phyloP scores from a whole-genome alignment of 305 asterid genomes.

The Fraxinus ornus region DNA sequence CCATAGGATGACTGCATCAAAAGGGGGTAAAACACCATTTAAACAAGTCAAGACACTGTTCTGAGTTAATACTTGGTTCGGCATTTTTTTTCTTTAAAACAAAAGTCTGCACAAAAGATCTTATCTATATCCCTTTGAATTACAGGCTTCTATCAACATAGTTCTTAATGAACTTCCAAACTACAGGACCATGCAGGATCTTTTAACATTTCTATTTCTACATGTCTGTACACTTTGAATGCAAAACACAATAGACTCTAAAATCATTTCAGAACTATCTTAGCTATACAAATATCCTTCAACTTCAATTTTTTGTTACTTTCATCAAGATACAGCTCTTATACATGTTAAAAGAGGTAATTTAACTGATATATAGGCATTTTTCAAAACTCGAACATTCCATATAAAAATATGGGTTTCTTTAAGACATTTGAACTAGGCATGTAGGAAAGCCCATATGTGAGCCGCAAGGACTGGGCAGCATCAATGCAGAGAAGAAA shows the following conservation, averaged over 20 bases:
- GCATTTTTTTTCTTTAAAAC: neutral
- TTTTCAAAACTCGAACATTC: neutral
- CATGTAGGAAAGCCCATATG: neutral
- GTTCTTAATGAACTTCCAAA: neutral
- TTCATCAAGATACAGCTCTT: constrained; percentile 12
- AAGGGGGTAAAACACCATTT: constrained; percentile 2
- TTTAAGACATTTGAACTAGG: neutral
- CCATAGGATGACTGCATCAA: constrained; percentile 88
- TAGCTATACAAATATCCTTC: constrained; percentile 5
- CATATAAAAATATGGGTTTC: neutral
- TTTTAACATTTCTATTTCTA: neutral
- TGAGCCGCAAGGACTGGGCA: neutral
- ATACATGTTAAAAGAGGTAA: neutral
- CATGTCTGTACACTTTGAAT: neutral
- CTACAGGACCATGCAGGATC: neutral
- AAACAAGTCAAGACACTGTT: neutral
- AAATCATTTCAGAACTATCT: neutral
- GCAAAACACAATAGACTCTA: neutral
- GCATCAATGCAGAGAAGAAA: constrained; percentile 12
- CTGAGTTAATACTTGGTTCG: neutral
- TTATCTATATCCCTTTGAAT: neutral
- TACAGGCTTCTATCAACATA: neutral
- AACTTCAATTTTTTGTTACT: neutral
- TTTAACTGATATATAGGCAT: neutral
- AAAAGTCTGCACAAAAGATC: neutral